phyloP scores from a whole-genome alignment of 345 rosid genomes.

The Mercurialis annua region DNA sequence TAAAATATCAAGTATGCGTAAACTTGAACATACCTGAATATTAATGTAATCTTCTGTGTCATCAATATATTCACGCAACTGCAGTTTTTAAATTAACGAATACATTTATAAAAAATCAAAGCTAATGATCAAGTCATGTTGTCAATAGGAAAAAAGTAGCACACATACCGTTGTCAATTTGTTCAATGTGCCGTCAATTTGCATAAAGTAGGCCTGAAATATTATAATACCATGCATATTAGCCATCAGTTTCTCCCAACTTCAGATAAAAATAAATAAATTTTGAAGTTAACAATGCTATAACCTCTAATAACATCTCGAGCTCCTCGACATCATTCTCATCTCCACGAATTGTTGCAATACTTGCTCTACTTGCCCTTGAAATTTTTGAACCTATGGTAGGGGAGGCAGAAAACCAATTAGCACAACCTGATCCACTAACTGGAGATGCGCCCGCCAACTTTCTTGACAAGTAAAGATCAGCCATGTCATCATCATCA shows the following conservation, averaged over 20 bases:
- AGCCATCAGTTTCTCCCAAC: not conserved
- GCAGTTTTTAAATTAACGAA: conserved; percentile 34
- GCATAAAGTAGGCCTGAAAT: conserved; percentile 92
- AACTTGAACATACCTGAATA: conserved; percentile 58
- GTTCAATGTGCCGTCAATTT: conserved; percentile 88
- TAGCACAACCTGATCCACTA: conserved; percentile 68
- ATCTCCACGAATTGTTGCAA: conserved; percentile 76
- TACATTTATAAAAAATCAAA: not conserved
- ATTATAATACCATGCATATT: conserved; percentile 9
- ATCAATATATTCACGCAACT: conserved; percentile 95
- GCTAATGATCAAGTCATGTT: not conserved
- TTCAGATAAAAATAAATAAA: conserved; percentile 4
- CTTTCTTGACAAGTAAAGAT: conserved; percentile 90
- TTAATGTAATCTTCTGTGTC: conserved; percentile 98
- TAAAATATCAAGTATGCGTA: not conserved
- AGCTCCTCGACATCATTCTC: conserved; percentile 98
- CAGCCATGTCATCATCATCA: conserved; percentile 99
- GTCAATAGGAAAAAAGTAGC: not conserved
- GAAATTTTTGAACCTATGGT: conserved; percentile 90
- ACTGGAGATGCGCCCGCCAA: conserved; percentile 59
- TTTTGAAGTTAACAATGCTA: conserved; percentile 2
- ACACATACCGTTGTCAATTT: conserved; percentile 66
- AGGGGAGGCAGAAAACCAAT: conserved; percentile 83
- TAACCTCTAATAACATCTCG: conserved; percentile 97
- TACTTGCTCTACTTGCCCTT: conserved; percentile 84